Evolutionary conservation across 805 yeast genomes (phyloP).

Genomic region (Debaryomyces tyrocola): DNA sequence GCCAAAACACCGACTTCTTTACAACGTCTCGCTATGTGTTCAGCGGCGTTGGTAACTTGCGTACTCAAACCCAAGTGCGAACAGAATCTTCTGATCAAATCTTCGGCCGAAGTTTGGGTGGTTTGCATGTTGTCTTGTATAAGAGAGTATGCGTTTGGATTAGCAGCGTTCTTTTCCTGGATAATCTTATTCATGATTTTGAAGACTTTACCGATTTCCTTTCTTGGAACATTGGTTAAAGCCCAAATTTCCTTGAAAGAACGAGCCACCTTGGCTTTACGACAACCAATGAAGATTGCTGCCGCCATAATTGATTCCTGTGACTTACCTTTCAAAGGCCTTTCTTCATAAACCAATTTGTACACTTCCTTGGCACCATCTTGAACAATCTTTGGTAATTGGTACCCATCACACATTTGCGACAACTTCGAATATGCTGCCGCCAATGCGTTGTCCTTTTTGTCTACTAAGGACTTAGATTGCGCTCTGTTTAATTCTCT

Average conservation of each 20-base stretch:
- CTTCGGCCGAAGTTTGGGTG: slow-evolving; percentile 89
- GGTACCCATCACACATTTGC: slow-evolving; percentile 96
- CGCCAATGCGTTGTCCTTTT: slow-evolving; percentile 81
- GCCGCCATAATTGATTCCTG: slow-evolving; percentile 97
- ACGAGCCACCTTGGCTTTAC: slow-evolving; percentile 91
- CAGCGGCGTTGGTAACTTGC: slow-evolving; percentile 89
- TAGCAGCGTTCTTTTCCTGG: slow-evolving; percentile 55
- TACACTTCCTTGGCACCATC: slow-evolving; percentile 98
- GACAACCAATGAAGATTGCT: slow-evolving; percentile 89
- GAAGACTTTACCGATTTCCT: slow-evolving; percentile 91
- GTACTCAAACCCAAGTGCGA: slow-evolving; percentile 87
- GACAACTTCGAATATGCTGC: slow-evolving; percentile 89
- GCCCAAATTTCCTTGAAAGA: slow-evolving; percentile 96
- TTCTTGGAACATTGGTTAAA: slow-evolving; percentile 86
- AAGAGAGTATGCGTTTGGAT: slow-evolving; percentile 39
- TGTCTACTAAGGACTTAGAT: slow-evolving; percentile 79
- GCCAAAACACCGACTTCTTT: slow-evolving; percentile 92
- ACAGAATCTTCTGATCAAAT: slow-evolving; percentile 92
- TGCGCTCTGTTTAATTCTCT: slow-evolving; percentile 90
- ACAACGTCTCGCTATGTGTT: slow-evolving; percentile 84
- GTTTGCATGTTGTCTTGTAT: slow-evolving; percentile 57
- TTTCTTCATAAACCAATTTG: slow-evolving; percentile 85
- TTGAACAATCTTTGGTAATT: slow-evolving; percentile 90
- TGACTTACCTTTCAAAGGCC: slow-evolving; percentile 82
- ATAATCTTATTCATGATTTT: slow-evolving; percentile 69